Conservation (phyloP, 345 rosid species). For the Citrus maxima region DNA sequence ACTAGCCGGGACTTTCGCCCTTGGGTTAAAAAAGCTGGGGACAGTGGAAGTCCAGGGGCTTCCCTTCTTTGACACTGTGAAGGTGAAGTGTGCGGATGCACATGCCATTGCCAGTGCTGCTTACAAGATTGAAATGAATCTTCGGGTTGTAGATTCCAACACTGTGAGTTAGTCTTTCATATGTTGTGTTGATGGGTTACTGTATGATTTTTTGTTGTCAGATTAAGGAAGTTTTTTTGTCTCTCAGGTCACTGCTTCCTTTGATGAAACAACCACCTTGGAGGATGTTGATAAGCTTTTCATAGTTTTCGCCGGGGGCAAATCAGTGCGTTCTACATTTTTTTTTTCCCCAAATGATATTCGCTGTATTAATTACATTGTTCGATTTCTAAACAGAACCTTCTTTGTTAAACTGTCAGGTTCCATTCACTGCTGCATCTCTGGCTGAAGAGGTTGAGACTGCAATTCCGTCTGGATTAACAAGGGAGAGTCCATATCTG, state of each 20-base stretch:
- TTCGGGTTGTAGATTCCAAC: conserved; percentile 75
- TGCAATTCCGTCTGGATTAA: conserved; percentile 64
- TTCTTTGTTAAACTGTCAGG: conserved; percentile 39
- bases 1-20: conserved; percentile 81
- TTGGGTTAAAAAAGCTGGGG: conserved; percentile 91
- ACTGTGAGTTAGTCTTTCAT: conserved; percentile 54
- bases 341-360: background rate
- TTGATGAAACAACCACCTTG: conserved; percentile 94
- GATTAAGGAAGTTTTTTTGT: conserved; percentile 18
- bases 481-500: conserved; percentile 75
- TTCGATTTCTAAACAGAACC: background rate
- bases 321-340: conserved; percentile 52
- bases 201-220: background rate
- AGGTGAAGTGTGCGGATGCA: conserved; percentile 80
- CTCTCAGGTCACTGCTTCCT: conserved; percentile 81
- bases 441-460: conserved; percentile 78
- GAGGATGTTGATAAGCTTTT: conserved; percentile 89
- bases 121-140: conserved; percentile 62
- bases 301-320: conserved; percentile 71
- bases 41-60: conserved; percentile 74
- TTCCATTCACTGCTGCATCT: conserved; percentile 80
- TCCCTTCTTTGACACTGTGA: conserved; percentile 95
- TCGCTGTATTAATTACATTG: background rate
- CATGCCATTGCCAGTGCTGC: conserved; percentile 79
- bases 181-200: conserved; percentile 1